Conservation (phyloP, 495 filamentous ascomycete species). For the Rostrohypoxylon terebratum region DNA sequence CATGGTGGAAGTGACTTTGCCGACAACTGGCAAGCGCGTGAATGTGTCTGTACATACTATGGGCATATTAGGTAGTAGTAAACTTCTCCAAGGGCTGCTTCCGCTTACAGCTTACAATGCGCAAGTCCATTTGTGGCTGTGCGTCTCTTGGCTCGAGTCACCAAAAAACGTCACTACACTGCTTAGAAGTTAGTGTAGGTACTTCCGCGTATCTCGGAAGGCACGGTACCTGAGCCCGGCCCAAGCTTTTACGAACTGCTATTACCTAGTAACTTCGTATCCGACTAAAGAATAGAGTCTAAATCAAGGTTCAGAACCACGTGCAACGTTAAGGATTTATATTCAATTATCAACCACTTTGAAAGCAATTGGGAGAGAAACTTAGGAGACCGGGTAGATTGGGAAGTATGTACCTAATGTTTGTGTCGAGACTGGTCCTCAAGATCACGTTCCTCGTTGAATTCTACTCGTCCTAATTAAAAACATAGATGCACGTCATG, state of each 20-base stretch:
- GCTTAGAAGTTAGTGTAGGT: too few species aligned
- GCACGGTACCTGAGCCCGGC: slow-evolving; percentile 26
- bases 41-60: slow-evolving; percentile 17
- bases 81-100: slow-evolving; percentile 3
- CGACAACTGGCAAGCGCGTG: slow-evolving; percentile 11
- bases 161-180: slow-evolving; percentile 25
- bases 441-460: background rate
- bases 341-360: slow-evolving; percentile 4
- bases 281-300: slow-evolving; percentile 8
- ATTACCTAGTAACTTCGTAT: too few species aligned
- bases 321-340: slow-evolving; percentile 6
- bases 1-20: slow-evolving; percentile 14
- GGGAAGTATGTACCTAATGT: background rate
- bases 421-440: background rate
- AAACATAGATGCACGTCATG: slow-evolving; percentile 28
- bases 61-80: too few species aligned
- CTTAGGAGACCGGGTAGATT: background rate
- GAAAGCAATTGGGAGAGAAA: background rate
- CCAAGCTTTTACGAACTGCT: slow-evolving; percentile 17
- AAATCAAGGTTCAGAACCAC: slow-evolving; percentile 27
- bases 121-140: slow-evolving; percentile 36
- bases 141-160: slow-evolving; percentile 21
- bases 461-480: slow-evolving; percentile 1
- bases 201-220: slow-evolving; percentile 22
- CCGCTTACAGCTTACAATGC: slow-evolving; percentile 15